Evolutionary conservation across 140 eudicot species (phyloP), one percentile per base, ranked within the genome.

Genomic region (Flaveria floridana): DNA sequence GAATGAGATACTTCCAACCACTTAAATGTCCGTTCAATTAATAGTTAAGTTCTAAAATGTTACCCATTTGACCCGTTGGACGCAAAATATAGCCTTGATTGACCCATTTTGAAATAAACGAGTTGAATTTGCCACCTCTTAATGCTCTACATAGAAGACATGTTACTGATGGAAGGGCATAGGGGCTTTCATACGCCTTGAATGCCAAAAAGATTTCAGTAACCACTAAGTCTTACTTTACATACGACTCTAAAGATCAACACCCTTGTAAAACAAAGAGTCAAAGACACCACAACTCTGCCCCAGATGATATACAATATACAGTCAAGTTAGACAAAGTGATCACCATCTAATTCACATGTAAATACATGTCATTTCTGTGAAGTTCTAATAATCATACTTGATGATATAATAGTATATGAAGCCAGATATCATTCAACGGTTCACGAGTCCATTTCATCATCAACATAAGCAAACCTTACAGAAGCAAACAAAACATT

Each of bases 201-300:
- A 28, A 53, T 53, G 44, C 75, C 48, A 48, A 70, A 70, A 19
- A n/a, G 44, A 68, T 21, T 8, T 23, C 59, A 12, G 74, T 47
- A 30, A 30, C 53, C 65, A 37, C 14, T 20, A 56, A 52, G 19
- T 10, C 37, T 50, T 51, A 51, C 15, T 26, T 25, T 26, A 71
- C 18, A 56, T 18, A 15, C 1, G 14, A 70, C 25, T 20, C 59
- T 70, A 28, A 10, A 69, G 53, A 23, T 50, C 63, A 50, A 20
- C 53, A 19, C 39, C 39, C 39, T 18, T 57, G 18, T 34, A 18
- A 30, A 34, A 4, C 57, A 25, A 70, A 28, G 2, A 23, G 23
- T 21, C 23, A 21, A 21, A 21, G 23, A 23, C 25, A 23, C 16
- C 18, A 7, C 16, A 52, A 16, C 65, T 7, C 50, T 61, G 13